Evolutionary conservation across 169 alveolate species (phyloP).

Genomic region (Amoebophrya sp.): DNA sequence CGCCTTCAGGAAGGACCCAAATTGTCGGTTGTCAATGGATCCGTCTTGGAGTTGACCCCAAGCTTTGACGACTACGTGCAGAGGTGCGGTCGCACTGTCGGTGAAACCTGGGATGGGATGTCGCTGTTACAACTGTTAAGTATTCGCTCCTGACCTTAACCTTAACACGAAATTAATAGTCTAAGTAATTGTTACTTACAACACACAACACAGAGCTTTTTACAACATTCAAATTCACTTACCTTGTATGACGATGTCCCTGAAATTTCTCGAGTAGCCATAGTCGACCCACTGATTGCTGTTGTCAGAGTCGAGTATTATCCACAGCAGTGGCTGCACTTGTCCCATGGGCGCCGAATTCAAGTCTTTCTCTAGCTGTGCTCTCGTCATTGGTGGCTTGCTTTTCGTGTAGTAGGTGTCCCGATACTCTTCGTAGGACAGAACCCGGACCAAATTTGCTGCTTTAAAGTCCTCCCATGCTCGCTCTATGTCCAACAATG

Average conservation of each 20-base stretch:
- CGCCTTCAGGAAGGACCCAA: background rate
- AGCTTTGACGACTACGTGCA: background rate
- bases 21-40: background rate
- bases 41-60: background rate
- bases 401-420: background rate
- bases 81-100: background rate
- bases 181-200: too few relatives aligned
- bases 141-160: too few relatives aligned
- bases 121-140: too few relatives aligned
- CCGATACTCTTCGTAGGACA: background rate
- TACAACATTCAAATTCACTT: background rate
- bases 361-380: background rate
- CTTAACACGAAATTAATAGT: too few relatives aligned
- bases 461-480: background rate
- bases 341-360: background rate
- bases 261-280: background rate
- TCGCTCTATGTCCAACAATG: background rate
- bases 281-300: slow-evolving; percentile 21
- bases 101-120: background rate
- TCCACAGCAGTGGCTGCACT: background rate
- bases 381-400: background rate
- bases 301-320: background rate
- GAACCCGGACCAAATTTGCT: background rate
- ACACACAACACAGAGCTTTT: background rate
- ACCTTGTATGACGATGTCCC: slow-evolving; percentile 21